Percentiles rank a stretch among this genome's conserved stretches.
These are phyloP conservation scores for Hypomontagnella monticulosa DNA, from an alignment of 495 filamentous ascomycete genomes.

Conservation along the genomic window DNA sequence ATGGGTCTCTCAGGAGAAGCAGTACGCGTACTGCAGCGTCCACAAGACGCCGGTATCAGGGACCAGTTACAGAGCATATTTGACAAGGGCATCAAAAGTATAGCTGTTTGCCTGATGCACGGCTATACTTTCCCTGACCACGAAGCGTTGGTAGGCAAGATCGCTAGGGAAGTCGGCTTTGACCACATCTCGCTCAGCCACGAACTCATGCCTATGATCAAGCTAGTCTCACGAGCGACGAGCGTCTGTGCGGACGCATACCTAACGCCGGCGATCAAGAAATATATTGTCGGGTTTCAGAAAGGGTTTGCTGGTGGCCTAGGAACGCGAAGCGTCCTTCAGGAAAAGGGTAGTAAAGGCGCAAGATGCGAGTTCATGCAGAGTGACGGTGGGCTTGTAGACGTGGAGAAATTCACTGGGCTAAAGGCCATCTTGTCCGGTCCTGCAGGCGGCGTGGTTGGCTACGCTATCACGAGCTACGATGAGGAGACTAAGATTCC, in stretches of 20 bases:
- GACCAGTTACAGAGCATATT: constrained; percentile 66
- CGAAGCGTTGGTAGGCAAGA: constrained; percentile 71
- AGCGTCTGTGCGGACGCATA: constrained; percentile 97
- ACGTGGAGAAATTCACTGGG: constrained; percentile 78
- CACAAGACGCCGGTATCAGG: constrained; percentile 62
- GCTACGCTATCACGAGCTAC: constrained; percentile 93
- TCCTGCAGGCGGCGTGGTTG: constrained; percentile 85
- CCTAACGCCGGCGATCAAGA: constrained; percentile 92
- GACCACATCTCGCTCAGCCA: constrained; percentile 76
- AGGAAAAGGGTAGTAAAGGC: constrained; percentile 62
- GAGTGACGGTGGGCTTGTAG: constrained; percentile 81
- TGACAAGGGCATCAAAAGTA: constrained; percentile 70
- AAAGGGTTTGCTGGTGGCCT: constrained; percentile 76
- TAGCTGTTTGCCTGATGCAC: constrained; percentile 84
- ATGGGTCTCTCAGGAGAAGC: constrained; percentile 74
- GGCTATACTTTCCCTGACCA: constrained; percentile 83
- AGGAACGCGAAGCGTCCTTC: constrained; percentile 71
- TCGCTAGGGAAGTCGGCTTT: constrained; percentile 79
- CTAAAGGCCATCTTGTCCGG: constrained; percentile 81
- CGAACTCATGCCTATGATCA: constrained; percentile 95
- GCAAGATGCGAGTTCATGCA: constrained; percentile 88
- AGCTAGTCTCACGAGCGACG: constrained; percentile 85
- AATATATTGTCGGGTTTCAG: constrained; percentile 92
- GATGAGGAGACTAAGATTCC: constrained; percentile 86
- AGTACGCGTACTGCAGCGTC: constrained; percentile 70